Conservation (phyloP, 2,329 filamentous ascomycete genomes). For the Colletotrichum gloeosporioides region DNA sequence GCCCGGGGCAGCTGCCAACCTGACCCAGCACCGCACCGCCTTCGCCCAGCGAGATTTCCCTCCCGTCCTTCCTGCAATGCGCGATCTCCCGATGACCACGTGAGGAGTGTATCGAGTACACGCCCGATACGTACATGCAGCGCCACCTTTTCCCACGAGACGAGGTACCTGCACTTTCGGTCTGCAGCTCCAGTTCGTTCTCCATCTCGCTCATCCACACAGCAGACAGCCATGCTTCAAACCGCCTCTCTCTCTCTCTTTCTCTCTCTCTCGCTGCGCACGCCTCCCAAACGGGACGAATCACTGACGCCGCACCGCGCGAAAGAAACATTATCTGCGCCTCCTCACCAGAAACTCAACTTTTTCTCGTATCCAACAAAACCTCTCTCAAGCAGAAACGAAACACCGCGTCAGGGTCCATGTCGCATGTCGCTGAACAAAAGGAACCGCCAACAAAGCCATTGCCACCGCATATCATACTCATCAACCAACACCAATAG, state of each 20-base stretch:
- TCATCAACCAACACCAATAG: neutral
- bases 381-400: neutral
- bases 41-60: neutral
- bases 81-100: constrained; percentile 23
- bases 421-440: neutral
- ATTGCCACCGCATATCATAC: neutral
- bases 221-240: neutral
- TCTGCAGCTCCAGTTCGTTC: neutral
- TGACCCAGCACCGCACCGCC: neutral
- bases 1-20: neutral
- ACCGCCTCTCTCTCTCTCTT: neutral
- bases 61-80: constrained; percentile 19
- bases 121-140: neutral
- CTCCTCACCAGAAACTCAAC: neutral
- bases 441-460: neutral
- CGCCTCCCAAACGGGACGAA: neutral
- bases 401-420: neutral
- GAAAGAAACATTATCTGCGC: neutral
- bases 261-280: neutral
- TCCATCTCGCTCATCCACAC: neutral
- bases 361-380: neutral
- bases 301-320: neutral
- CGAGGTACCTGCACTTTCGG: neutral
- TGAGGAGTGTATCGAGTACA: constrained; percentile 3
- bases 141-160: neutral